A percentile compares a stretch with the other conserved stretches of the same genome.
phyloP scores from a whole-genome alignment of 202 grass and related monocot genomes.

The Dendrocalamus latiflorus region DNA sequence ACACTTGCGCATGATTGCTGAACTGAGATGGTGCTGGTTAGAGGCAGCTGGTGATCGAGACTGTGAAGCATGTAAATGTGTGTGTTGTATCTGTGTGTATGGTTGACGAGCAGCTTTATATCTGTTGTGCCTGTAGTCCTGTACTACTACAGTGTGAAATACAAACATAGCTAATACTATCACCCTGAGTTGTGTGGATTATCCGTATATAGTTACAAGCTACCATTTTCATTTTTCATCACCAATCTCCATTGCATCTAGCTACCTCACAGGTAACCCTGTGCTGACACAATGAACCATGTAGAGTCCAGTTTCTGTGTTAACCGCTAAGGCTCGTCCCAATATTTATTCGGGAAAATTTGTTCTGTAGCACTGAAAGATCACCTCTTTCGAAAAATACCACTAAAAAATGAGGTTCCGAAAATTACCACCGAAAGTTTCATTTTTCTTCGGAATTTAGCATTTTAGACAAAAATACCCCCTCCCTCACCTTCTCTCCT shows the following conservation, averaged over 20 bases:
- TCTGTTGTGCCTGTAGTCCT: neutral
- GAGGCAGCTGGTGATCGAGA: constrained; percentile 12
- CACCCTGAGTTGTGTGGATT: neutral
- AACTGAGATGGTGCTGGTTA: neutral
- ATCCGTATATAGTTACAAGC: neutral
- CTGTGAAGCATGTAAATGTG: constrained; percentile 4
- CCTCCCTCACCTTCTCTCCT: too few species aligned
- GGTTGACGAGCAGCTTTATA: neutral
- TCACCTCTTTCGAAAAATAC: too few species aligned
- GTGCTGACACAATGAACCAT: neutral
- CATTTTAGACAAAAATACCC: too few species aligned
- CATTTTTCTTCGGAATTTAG: too few species aligned
- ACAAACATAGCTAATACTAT: neutral
- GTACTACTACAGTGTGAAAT: neutral
- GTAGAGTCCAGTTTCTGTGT: too few species aligned
- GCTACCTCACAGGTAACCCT: neutral
- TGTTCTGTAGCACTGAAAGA: too few species aligned
- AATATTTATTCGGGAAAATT: too few species aligned
- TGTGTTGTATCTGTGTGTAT: neutral
- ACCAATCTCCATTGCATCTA: neutral
- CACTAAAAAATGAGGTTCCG: too few species aligned
- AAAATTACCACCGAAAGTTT: too few species aligned
- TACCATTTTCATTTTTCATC: neutral
- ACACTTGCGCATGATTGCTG: neutral
- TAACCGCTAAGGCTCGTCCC: too few species aligned